Conservation (phyloP, 148 eudicot species). For the Rhododendron williamsianum region DNA sequence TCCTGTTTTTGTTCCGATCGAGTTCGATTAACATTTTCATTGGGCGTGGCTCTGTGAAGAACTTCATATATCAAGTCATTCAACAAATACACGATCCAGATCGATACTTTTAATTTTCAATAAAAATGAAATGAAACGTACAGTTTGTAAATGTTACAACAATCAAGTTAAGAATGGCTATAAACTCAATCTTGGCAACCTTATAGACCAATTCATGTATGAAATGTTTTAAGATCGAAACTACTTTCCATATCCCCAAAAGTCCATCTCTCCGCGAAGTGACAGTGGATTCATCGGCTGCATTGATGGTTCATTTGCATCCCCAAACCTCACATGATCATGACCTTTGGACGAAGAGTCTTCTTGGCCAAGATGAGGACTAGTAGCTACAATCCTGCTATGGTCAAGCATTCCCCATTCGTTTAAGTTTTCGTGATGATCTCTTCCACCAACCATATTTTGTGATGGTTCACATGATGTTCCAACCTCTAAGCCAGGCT, state of each 20-base stretch:
- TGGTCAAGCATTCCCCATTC: constrained; percentile 62
- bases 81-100: neutral
- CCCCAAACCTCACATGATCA: constrained; percentile 20
- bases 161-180: neutral
- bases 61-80: neutral
- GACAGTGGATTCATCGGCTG: constrained; percentile 52
- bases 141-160: neutral
- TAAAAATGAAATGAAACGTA: neutral
- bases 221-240: neutral
- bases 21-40: neutral
- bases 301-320: constrained; percentile 30
- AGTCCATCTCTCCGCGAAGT: constrained; percentile 75
- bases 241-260: constrained; percentile 79
- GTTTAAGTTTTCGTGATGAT: constrained; percentile 31
- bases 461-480: constrained; percentile 21
- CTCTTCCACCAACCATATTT: constrained; percentile 4
- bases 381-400: constrained; percentile 27
- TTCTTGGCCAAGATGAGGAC: constrained; percentile 13
- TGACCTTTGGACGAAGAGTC: constrained; percentile 26
- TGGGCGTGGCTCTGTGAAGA: neutral
- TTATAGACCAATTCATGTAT: neutral
- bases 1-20: neutral
- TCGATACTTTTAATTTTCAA: neutral
- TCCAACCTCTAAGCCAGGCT: constrained; percentile 29
- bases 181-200: neutral